Evolutionary conservation across 164 flowering plant genomes (phyloP), one percentile per base, ranked within the genome.

Genomic region (Tinospora cordifolia): DNA sequence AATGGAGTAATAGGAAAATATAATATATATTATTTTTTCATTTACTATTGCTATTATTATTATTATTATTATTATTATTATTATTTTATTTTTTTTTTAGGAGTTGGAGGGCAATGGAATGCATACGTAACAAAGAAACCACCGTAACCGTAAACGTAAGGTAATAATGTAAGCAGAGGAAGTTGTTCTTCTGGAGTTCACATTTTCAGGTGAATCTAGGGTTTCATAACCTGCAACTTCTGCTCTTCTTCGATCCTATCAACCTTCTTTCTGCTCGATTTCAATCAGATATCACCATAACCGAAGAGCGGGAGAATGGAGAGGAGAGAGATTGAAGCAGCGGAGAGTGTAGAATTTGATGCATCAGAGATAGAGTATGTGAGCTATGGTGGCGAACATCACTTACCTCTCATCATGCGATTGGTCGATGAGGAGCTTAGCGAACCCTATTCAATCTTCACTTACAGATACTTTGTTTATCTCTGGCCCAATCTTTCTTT

Each of bases 401-500:
- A 94, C 77, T 80, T 94, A 11, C 97, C 98, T 13, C 83, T 92
- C 25, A 88, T 94, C 74, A 94, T 94, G 99, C 75, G 82, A 36
- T 83, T 94, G 1, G 99, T 94, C 25, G 99, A 94, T 68, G 78
- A 86, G 72, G 98, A 92, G 75, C 94, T 94, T 72, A 94, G 99
- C 72, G 99, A 94, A 72, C 97, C 99, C 58, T 94, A 94, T 82
- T 94, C 99, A 76, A 94, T 94, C 82, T 94, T 94, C 84, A 94
- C 99, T 46, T 94, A 94, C 78, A 84, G 99, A 60, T 94, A 94
- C 90, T 94, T 94, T 79, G 99, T 94, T 78, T 92, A 94, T 64
- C 97, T 92, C 67, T 94, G 99, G 99, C 99, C 99, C 21, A 86
- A 90, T 9, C 96, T 94, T 73, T 88, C 88, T 40, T 94, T 92